These are phyloP conservation scores for Rhynchospora pubera DNA, from an alignment of 176 grass and related monocot species.

Conservation along the genomic window DNA sequence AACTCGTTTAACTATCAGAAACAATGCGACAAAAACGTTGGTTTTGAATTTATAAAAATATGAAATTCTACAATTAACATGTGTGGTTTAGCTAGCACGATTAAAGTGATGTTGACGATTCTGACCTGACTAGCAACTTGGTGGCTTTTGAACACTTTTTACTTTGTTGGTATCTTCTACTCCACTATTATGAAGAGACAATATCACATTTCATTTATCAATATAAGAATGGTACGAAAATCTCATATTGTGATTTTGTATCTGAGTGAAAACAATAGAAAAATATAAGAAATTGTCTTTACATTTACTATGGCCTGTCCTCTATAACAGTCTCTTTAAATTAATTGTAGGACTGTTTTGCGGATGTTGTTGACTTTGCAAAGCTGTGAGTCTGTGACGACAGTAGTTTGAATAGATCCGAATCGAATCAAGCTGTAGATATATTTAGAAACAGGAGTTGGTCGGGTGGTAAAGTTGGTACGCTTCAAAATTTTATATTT, in stretches of 20 bases:
- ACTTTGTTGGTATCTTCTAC: background rate
- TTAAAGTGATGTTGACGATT: background rate
- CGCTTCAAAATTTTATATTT: background rate
- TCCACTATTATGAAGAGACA: background rate
- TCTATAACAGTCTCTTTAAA: too few relatives aligned
- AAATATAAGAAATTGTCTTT: background rate
- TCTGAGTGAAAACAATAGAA: background rate
- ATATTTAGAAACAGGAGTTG: background rate
- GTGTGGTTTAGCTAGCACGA: background rate
- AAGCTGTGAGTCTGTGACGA: too few relatives aligned
- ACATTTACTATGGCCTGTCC: too few relatives aligned
- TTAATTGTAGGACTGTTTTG: too few relatives aligned
- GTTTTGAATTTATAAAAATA: background rate
- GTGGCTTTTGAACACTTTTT: background rate
- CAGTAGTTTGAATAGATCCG: too few relatives aligned
- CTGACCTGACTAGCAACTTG: constrained; percentile 2
- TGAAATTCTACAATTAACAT: background rate
- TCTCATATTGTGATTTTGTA: background rate
- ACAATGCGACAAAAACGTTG: background rate
- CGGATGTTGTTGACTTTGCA: too few relatives aligned
- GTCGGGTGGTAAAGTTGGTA: background rate
- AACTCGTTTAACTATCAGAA: too few relatives aligned
- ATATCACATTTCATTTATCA: background rate
- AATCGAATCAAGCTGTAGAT: too few relatives aligned
- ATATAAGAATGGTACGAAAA: background rate